phyloP scores from a whole-genome alignment of 2,329 filamentous ascomycete genomes.

The Lecanosticta acicola region DNA sequence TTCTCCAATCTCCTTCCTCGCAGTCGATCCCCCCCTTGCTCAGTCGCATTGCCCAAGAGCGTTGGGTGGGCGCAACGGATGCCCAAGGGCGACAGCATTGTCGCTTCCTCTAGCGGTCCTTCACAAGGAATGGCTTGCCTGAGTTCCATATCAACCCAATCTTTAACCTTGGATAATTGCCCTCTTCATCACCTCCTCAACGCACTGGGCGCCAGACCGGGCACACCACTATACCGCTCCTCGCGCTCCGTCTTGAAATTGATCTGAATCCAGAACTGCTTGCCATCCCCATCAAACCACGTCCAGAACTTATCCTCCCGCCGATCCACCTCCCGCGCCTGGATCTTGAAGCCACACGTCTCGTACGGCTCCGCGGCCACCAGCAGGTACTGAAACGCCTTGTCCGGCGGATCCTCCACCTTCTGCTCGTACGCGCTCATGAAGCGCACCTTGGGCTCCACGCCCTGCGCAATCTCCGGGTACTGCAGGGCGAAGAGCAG shows the following conservation, averaged over 20 bases:
- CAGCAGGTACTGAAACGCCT: conserved; percentile 88
- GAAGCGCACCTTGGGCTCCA: conserved; percentile 79
- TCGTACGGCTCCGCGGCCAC: conserved; percentile 97
- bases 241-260: conserved; percentile 98
- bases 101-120: background rate
- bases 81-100: background rate
- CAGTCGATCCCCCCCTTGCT: background rate
- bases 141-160: conserved; percentile 17
- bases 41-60: background rate
- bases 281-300: conserved; percentile 92
- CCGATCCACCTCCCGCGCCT: conserved; percentile 86
- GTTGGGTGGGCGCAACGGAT: background rate
- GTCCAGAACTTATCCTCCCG: conserved; percentile 83
- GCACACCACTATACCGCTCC: conserved; percentile 70
- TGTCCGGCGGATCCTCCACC: conserved; percentile 84
- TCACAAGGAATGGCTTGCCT: background rate
- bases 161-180: background rate
- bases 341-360: conserved; percentile 93
- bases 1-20: background rate
- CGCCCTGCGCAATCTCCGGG: conserved; percentile 74
- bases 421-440: conserved; percentile 98
- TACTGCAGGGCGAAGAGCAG: conserved; percentile 95
- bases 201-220: conserved; percentile 51
- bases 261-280: conserved; percentile 96
- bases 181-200: conserved; percentile 14